Base-by-base conservation (phyloP, 1,139 yeast species). In the Debaryomyces coudertii region DNA sequence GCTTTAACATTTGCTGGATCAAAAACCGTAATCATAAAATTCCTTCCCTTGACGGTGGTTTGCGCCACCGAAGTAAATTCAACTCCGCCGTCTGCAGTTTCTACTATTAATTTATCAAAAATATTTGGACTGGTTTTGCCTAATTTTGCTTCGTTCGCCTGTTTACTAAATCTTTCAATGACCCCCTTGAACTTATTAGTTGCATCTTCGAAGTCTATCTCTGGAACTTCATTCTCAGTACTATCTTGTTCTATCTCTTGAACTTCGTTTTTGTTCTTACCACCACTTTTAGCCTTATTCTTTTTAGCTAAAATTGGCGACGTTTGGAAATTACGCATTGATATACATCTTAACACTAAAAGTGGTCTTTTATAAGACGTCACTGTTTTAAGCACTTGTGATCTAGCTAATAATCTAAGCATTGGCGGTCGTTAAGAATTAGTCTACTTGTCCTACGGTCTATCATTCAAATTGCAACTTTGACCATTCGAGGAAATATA, bases 1-100 rank as follows among this genome's bases (percentile, higher is more conserved):
- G 79, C 76, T 58, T 88, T 87, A 23, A 82, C 77, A 54, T 88
- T 78, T 43, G 72, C 72, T 8, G 96, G 95, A 57, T 90, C 97
- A 63, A 85, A 92, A 2, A 90, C 93, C 0, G 96, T 90, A 25
- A 92, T 78, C 40, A 82, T 69, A 43, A 87, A 73, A 48, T 82
- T 76, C 56, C 89, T 76, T 8, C 93, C 93, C 56, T 89, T 87
- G 44, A 84, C 59, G 0, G 89, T 76, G 6, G 95, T 83, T 50
- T 88, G 87, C 0, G 97, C 97, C 27, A 90, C 66, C 7, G 82
- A 74, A 4, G 79, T 76, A 59, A 85, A 86, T 6, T 73, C 75
- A 5, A 65, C 68, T 31, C 74, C 73, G 23, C 69, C 69, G 42
- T 79, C 78, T 20, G 72, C 73, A n/a, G 79, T 61, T n/a, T 71